Conservation (phyloP, 352 stramenopile species). For the Paralagenidium karlingii region DNA sequence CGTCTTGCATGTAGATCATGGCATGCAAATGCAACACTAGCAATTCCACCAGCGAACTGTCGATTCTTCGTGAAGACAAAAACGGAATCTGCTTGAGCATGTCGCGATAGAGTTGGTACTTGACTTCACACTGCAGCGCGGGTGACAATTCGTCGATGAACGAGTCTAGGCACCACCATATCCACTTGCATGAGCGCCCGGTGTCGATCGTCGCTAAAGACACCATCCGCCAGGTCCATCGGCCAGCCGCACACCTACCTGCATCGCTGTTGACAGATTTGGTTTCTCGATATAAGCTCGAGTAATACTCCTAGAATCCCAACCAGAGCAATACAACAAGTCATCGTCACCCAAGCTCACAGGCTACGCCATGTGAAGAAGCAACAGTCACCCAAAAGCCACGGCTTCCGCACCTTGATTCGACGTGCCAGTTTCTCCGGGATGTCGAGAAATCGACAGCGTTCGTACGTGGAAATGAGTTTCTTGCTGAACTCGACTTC, state of each 20-base stretch:
- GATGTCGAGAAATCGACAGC: slow-evolving; percentile 52
- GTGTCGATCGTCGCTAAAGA: no score
- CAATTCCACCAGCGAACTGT: slow-evolving; percentile 56
- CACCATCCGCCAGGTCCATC: no score
- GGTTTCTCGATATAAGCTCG: slow-evolving; percentile 55
- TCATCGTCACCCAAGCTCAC: no score
- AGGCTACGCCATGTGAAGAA: no score
- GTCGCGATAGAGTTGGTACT: slow-evolving; percentile 64
- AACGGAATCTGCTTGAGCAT: slow-evolving; percentile 76
- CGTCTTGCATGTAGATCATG: slow-evolving; percentile 72
- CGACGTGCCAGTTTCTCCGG: slow-evolving; percentile 27
- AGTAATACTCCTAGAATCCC: slow-evolving; percentile 50
- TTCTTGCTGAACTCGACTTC: slow-evolving; percentile 61
- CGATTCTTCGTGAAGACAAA: slow-evolving; percentile 45
- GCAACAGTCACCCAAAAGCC: no score
- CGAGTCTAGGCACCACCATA: no score
- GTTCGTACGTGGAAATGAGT: slow-evolving; percentile 44
- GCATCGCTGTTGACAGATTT: slow-evolving; percentile 44
- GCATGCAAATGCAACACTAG: slow-evolving; percentile 57
- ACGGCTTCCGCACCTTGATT: no score
- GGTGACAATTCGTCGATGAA: slow-evolving; percentile 70
- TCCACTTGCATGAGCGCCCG: no score
- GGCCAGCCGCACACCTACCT: no score
- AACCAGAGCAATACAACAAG: no score
- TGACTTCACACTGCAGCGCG: slow-evolving; percentile 57